These are phyloP conservation scores for Metrosideros polymorpha DNA, from an alignment of 441 rosid genomes.

Conservation along the genomic window DNA sequence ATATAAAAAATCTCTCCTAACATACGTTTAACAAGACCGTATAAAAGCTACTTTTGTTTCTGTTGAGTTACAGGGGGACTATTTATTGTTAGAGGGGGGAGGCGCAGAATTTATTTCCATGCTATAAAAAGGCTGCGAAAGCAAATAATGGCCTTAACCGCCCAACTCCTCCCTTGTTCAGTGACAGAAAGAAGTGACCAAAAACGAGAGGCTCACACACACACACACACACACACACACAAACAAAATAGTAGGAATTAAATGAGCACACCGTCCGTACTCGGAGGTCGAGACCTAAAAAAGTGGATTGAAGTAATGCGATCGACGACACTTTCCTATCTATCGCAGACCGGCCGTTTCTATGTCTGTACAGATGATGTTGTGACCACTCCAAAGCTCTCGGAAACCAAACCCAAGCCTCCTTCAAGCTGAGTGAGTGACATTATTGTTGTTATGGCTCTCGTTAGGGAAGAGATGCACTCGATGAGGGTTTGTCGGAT, in stretches of 20 bases:
- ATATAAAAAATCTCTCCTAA: background rate
- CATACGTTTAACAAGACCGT: background rate
- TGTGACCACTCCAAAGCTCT: background rate
- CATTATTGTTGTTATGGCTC: background rate
- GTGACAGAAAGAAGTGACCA: background rate
- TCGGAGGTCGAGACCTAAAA: background rate
- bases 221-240: background rate
- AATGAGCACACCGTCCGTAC: background rate
- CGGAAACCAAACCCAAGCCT: background rate
- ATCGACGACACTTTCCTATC: constrained; percentile 5
- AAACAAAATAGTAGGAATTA: background rate
- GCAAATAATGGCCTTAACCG: constrained; percentile 1
- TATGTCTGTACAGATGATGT: background rate
- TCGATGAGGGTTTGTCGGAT: background rate
- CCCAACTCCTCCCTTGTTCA: background rate
- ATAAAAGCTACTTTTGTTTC: background rate
- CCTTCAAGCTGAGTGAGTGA: background rate
- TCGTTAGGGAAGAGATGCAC: background rate
- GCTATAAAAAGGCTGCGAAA: constrained; percentile 3
- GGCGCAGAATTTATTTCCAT: constrained; percentile 11
- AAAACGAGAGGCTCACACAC: background rate
- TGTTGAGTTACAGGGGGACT: background rate
- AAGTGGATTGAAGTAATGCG: background rate
- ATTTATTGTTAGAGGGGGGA: constrained; percentile 1
- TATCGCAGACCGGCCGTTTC: background rate